A percentile compares a stretch with the other conserved stretches of the same genome.
Conservation (phyloP, 306 rosid species). For the Trichosanthes cucumerina region DNA sequence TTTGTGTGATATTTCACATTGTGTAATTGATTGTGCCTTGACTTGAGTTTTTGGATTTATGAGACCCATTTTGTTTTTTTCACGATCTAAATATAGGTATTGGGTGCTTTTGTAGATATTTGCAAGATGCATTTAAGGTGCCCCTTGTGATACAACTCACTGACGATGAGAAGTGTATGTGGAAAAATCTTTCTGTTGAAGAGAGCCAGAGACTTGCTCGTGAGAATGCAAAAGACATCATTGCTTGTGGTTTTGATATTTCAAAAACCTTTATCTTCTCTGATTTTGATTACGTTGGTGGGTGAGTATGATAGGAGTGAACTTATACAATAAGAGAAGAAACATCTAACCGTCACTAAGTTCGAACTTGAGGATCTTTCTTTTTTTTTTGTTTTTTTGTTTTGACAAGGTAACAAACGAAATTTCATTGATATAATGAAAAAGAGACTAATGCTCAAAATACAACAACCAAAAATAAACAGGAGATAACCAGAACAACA, state of each 20-base stretch:
- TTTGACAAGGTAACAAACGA: too few species aligned
- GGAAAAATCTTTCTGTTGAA: constrained; percentile 74
- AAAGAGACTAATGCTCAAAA: too few species aligned
- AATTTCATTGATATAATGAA: too few species aligned
- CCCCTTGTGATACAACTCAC: constrained; percentile 91
- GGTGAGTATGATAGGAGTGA: constrained; percentile 38
- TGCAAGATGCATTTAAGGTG: constrained; percentile 95
- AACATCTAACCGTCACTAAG: not conserved
- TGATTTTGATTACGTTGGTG: constrained; percentile 69
- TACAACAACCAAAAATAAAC: too few species aligned
- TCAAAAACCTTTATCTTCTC: constrained; percentile 76
- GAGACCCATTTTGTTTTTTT: not conserved
- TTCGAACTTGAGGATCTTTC: not conserved
- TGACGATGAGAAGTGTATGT: constrained; percentile 87
- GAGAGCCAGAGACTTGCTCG: constrained; percentile 77
- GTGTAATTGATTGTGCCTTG: not conserved
- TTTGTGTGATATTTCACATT: not conserved
- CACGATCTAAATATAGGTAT: not conserved
- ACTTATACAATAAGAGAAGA: not conserved
- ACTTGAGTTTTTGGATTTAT: not conserved
- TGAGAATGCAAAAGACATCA: constrained; percentile 87
- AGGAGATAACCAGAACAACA: too few species aligned
- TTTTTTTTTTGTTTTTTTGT: too few species aligned
- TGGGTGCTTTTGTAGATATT: constrained; percentile 42
- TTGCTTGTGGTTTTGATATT: constrained; percentile 94